These are phyloP conservation scores for Penicillium sp. DNA, from an alignment of 2,329 filamentous ascomycete genomes.

Conservation along the genomic window DNA sequence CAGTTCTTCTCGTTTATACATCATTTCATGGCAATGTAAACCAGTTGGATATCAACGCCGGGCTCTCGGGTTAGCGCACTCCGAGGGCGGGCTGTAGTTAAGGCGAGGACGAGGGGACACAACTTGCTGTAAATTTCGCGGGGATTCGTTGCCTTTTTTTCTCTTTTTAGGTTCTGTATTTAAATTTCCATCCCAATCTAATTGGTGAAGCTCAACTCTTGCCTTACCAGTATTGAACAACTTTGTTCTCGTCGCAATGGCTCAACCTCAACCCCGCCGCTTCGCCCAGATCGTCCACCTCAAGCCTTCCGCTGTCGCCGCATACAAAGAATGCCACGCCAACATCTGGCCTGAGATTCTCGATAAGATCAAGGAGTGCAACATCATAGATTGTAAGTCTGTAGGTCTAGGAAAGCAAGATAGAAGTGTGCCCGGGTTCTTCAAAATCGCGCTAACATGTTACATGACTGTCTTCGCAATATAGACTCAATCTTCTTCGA, in stretches of 20 bases:
- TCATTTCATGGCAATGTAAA: too few species aligned
- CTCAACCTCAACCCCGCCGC: conserved; percentile 34
- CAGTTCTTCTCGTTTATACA: background rate
- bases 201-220: background rate
- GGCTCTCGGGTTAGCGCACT: conserved; percentile 24
- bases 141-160: background rate
- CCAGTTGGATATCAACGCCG: background rate
- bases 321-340: conserved; percentile 71
- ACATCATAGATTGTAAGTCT: conserved; percentile 65
- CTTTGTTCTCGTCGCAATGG: conserved; percentile 12
- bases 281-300: conserved; percentile 71
- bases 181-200: background rate
- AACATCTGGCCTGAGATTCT: conserved; percentile 74
- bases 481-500: conserved; percentile 68
- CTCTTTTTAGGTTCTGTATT: too few species aligned
- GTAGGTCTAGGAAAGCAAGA: background rate
- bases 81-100: conserved; percentile 24
- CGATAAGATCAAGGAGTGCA: conserved; percentile 69
- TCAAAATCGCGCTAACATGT: too few species aligned
- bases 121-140: background rate
- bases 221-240: background rate
- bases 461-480: background rate
- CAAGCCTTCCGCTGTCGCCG: conserved; percentile 60
- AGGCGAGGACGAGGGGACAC: conserved; percentile 19
- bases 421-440: background rate